Conservation (phyloP, 2,329 filamentous ascomycete genomes). For the Clonostachys rhizophaga region DNA sequence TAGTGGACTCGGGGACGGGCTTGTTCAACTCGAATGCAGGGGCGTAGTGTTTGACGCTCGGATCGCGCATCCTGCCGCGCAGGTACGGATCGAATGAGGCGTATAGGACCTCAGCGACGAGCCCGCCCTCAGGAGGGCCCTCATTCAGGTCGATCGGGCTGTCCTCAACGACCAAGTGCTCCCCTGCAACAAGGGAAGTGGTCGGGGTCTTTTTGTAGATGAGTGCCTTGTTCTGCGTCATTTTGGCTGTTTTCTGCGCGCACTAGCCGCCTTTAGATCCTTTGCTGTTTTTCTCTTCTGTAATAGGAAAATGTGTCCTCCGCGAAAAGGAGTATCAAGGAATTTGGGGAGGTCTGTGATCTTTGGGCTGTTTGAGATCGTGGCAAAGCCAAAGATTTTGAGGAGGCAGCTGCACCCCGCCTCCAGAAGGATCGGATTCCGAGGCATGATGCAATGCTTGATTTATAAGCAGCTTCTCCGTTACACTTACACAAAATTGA, state of each 20-base stretch:
- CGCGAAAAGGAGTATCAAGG: too few relatives aligned
- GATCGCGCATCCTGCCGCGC: conserved; percentile 70
- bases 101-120: conserved; percentile 68
- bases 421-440: too few relatives aligned
- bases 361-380: too few relatives aligned
- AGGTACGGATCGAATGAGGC: conserved; percentile 82
- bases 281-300: too few relatives aligned
- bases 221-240: conserved; percentile 61
- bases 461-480: too few relatives aligned
- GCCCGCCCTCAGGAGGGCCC: conserved; percentile 55
- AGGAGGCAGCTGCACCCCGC: too few relatives aligned
- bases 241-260: conserved; percentile 7
- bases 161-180: conserved; percentile 59
- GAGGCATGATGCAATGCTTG: too few relatives aligned
- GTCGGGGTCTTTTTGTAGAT: conserved; percentile 61
- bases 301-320: too few relatives aligned
- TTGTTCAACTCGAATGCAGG: conserved; percentile 49
- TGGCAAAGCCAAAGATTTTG: too few relatives aligned
- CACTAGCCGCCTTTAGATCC: too few relatives aligned
- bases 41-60: conserved; percentile 56
- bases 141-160: conserved; percentile 55
- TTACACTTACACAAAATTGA: too few relatives aligned
- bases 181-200: conserved; percentile 59
- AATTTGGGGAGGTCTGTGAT: too few relatives aligned
- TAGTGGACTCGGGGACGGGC: conserved; percentile 58